These are phyloP conservation scores for Citrus reticulata DNA, from an alignment of 345 rosid species.

Conservation along the genomic window DNA sequence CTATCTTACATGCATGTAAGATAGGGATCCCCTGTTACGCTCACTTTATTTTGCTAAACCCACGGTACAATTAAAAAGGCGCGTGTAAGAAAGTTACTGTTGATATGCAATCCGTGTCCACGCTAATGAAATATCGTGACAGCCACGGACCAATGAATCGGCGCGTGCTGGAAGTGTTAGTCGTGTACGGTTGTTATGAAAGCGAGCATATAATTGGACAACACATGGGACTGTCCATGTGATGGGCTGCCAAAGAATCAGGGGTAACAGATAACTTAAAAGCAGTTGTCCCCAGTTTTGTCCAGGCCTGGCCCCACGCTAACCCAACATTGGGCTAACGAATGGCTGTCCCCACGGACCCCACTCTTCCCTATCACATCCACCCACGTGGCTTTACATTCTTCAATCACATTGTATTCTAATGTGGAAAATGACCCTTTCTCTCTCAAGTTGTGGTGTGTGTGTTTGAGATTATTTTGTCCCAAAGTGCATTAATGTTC, in stretches of 20 bases:
- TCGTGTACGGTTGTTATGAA: background rate
- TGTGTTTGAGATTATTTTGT: background rate
- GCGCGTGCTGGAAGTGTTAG: background rate
- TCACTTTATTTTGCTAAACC: background rate
- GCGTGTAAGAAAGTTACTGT: background rate
- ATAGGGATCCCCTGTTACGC: too few species aligned
- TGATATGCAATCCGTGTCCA: background rate
- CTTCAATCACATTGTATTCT: background rate
- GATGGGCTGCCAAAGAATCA: slow-evolving; percentile 56
- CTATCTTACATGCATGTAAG: too few species aligned
- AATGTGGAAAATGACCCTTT: background rate
- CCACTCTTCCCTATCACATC: background rate
- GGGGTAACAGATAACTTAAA: slow-evolving; percentile 34
- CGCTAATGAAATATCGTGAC: background rate
- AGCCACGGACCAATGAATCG: background rate
- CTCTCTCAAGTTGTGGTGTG: background rate
- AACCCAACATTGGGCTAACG: slow-evolving; percentile 8
- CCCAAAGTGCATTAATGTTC: background rate
- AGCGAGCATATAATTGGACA: slow-evolving; percentile 2
- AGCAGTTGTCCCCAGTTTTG: slow-evolving; percentile 33
- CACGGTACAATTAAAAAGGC: background rate
- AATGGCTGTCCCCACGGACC: slow-evolving; percentile 9
- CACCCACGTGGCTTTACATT: slow-evolving; percentile 2
- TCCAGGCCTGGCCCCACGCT: slow-evolving; percentile 13
- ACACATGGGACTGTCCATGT: slow-evolving; percentile 46